phyloP scores from a whole-genome alignment of 106 monocot genomes.

The Platanthera guangdongensis region DNA sequence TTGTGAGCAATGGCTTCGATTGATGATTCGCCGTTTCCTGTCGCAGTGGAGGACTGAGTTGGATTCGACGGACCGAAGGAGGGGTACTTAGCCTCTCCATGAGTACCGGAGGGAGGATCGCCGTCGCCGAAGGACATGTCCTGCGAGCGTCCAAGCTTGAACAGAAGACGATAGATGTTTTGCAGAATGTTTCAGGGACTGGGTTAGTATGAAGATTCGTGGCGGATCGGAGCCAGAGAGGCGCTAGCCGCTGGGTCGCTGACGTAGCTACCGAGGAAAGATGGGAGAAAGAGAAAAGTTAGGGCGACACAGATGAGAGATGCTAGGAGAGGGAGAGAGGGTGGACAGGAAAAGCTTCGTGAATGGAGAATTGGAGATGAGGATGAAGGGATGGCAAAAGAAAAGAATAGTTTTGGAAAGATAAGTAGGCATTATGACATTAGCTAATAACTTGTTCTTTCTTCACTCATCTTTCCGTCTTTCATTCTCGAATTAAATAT shows the following conservation, averaged over 20 bases:
- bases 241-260: background rate
- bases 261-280: background rate
- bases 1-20: slow-evolving; percentile 42
- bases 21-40: background rate
- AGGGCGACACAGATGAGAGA: background rate
- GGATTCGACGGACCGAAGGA: background rate
- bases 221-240: background rate
- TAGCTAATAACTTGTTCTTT: too few species aligned
- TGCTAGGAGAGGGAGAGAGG: background rate
- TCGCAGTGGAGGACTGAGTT: background rate
- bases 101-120: background rate
- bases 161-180: background rate
- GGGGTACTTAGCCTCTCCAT: background rate
- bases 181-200: background rate
- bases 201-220: background rate
- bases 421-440: too few species aligned
- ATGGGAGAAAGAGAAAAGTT: background rate
- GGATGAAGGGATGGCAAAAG: too few species aligned
- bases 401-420: too few species aligned
- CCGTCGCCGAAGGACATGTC: background rate
- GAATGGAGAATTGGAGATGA: too few species aligned
- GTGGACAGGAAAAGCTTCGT: background rate
- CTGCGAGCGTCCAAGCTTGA: background rate
- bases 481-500: too few species aligned
- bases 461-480: too few species aligned